Percentiles rank a stretch among this genome's conserved stretches.
Evolutionary conservation across 257 asterid genomes (phyloP).

Genomic region (Solanum microdontum): DNA sequence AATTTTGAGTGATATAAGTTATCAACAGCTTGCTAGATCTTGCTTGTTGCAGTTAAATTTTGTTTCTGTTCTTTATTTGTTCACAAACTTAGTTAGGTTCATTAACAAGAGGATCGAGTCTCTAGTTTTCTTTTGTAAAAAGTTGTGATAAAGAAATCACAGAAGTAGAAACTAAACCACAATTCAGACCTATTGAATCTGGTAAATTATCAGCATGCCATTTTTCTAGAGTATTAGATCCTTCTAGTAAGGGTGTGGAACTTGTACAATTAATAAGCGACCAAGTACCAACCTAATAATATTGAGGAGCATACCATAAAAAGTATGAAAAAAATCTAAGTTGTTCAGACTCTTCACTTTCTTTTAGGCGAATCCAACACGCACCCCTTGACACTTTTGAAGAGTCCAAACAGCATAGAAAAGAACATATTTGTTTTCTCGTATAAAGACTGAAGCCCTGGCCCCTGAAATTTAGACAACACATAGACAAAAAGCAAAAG

Average conservation of each 20-base stretch:
- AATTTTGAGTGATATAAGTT: too few species aligned
- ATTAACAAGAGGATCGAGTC: conserved; percentile 82
- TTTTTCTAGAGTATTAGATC: conserved; percentile 47
- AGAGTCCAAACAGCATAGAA: too few species aligned
- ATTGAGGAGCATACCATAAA: conserved; percentile 21
- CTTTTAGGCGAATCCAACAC: too few species aligned
- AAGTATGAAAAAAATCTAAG: conserved; percentile 11
- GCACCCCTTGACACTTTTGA: too few species aligned
- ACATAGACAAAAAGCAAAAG: conserved; percentile 86
- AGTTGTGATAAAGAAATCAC: conserved; percentile 45
- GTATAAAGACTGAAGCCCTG: conserved; percentile 66
- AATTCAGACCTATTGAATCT: conserved; percentile 28
- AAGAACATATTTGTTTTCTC: conserved; percentile 31
- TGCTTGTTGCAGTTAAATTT: conserved; percentile 2
- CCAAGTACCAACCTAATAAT: conserved; percentile 14
- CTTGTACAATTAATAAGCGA: conserved; percentile 73
- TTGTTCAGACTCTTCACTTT: conserved; percentile 71
- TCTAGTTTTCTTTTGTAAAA: conserved; percentile 37
- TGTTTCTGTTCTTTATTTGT: conserved; percentile 17
- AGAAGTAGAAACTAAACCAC: conserved; percentile 23
- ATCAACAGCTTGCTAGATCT: not conserved
- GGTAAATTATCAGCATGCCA: conserved; percentile 33
- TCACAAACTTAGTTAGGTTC: conserved; percentile 46
- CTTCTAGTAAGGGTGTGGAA: conserved; percentile 75
- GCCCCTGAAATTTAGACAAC: conserved; percentile 85